Base-by-base conservation (phyloP, 176 grass and related monocot species). In the Tillandsia fasciculata region DNA sequence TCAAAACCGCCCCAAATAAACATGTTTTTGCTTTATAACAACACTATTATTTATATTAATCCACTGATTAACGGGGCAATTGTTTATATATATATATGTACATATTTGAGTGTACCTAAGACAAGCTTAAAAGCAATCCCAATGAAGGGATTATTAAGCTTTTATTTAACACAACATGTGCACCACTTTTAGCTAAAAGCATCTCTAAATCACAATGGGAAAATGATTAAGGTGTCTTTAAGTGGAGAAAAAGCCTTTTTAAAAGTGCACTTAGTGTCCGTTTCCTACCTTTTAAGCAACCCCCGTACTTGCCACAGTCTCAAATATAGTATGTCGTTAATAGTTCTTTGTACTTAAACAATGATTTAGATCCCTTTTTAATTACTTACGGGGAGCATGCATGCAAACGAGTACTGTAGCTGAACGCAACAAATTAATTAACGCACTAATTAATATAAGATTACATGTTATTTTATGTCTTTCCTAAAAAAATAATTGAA, bases 221-320 rank as follows among this genome's bases (percentile, higher is more conserved):
- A 48, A 61, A 13, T 61, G 53, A 17, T 59, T 72, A 59, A 27
- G 27, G 70, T 59, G 52, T 47, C 70, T 72, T 59, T 49, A 61
- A 59, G 53, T 61, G 52, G 59, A 58, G 7, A 53, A 15, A 56
- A 70, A 70, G 53, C 10, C 27, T 9, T 18, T 58, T 10, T 59
- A 14, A 11, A 59, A 47, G 12, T 15, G 20, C 52, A 72, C 69
- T 56, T 13, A 10, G 1, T 42, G 51, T 72, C 28, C 47, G 24
- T 72, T 58, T 42, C 70, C 53, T 72, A 4, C 27, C 26, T 61
- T 49, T 17, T 9, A 70, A 70, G 68, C 68, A 53, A 70, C 68
- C 18, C 49, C 49, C 23, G 9, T 70, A 24, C 68, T 52, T 70
- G 68, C 50, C 65, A 48, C 48, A 15, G 53, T 59, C 20, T 14